A percentile compares a stretch with the other conserved stretches of the same genome.
Evolutionary conservation across 2,329 filamentous ascomycete species (phyloP).

Genomic region (Zelopaecilomyces penicillatus): DNA sequence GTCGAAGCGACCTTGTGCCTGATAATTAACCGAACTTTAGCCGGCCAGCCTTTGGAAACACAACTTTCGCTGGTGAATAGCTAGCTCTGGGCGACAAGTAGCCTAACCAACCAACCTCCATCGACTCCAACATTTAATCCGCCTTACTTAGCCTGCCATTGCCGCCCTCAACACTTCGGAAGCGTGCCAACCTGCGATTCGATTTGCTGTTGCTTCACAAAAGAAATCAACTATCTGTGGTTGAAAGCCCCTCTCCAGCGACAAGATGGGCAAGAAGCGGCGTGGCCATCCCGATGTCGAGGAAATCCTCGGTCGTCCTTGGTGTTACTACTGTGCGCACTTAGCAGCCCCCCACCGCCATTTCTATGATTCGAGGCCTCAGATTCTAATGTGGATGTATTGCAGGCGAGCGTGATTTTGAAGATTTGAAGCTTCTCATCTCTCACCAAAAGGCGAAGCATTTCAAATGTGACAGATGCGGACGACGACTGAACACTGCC

Average conservation of each 20-base stretch:
- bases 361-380: slow-evolving; percentile 5
- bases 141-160: too few species aligned
- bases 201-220: too few species aligned
- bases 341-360: not conserved
- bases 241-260: not conserved
- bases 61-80: too few species aligned
- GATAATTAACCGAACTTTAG: too few species aligned
- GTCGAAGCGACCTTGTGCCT: too few species aligned
- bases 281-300: slow-evolving; percentile 78
- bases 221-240: too few species aligned
- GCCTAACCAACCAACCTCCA: too few species aligned
- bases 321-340: slow-evolving; percentile 88
- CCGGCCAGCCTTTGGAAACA: too few species aligned
- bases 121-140: too few species aligned
- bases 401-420: slow-evolving; percentile 83
- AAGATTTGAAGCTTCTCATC: slow-evolving; percentile 92
- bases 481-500: slow-evolving; percentile 81
- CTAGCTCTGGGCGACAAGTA: too few species aligned
- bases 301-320: slow-evolving; percentile 77
- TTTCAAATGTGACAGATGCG: slow-evolving; percentile 93
- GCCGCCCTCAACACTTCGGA: too few species aligned
- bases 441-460: slow-evolving; percentile 99
- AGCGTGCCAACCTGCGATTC: too few species aligned
- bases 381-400: not conserved
- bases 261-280: slow-evolving; percentile 78